Base-by-base conservation (phyloP, 768 basidiomycete genomes). In the Gelatoporia subvermispora region DNA sequence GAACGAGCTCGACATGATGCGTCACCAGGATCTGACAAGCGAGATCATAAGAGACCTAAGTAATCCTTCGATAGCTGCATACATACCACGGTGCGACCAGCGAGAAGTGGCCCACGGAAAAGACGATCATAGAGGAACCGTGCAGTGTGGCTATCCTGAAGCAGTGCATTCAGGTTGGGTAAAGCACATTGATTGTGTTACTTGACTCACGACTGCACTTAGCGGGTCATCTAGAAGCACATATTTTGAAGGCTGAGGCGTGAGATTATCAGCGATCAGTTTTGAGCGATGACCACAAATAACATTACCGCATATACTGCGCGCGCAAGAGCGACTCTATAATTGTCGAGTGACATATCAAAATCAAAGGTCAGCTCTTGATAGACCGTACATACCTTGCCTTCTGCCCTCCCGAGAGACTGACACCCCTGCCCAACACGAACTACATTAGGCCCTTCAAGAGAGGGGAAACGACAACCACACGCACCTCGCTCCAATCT, bases 211-310 rank as follows among this genome's bases (percentile, higher is more conserved):
- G 41, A 92, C 87, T 2, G 88, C 88, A 53, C 88, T 88, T 31
- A 92, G 65, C 3, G 87, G 86, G 58, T 91, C 89, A 55, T 92
- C 88, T 37, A 92, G 64, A n/a, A 92, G 69, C 0, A 90, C 79
- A 46, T 70, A 71, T 55, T 59, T 66, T 0, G 64, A 57, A 0
- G 60, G 64, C 45, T 61, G 22, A 17, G 34, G 23, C 31, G n/a
- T 24, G 7, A 35, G 13, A 5, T 5, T 16, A 11, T 50, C 13
- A 47, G 41, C 17, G 9, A 4, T 3, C 13, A 43, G 11, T 8
- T 25, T n/a, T 21, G 1, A 0, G 3, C 1, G 2, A n/a, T 18
- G 16, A 25, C 23, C 2, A 40, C 21, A 41, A 31, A n/a, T 8
- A 25, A 83, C 63, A 75, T n/a, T 77, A 21, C 69, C 21, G 85